Evolutionary conservation across 2,329 filamentous ascomycete genomes (phyloP), one percentile per base, ranked within the genome.

Genomic region (Saccharata proteae): DNA sequence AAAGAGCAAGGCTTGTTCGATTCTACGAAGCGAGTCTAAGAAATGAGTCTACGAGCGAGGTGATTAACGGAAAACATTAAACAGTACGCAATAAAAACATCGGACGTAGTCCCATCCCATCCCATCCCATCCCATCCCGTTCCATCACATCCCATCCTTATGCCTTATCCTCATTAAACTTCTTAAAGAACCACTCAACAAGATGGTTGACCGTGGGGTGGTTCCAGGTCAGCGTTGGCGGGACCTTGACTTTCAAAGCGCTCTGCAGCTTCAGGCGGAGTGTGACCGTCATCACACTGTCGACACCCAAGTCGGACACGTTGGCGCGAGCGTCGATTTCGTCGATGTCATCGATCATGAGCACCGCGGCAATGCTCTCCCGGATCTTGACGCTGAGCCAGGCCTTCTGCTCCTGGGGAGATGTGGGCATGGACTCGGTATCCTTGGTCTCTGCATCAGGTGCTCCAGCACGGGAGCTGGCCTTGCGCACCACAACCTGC

Each of bases 221-320:
- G 29, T 44, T 57, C 59, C 59, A 62, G 2, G 47, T 51, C 30
- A 62, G 39, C 4, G 57, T 61, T 6, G 54, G 57, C 12, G 56
- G 54, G 12, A 59, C 48, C 28, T 50, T 54, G 6, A 59, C 34
- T 10, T 45, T 43, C 16, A 60, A 38, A 4, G 38, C 38, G 20
- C 42, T 47, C 41, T 58, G 54, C 20, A 62, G 38, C 38, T 55
- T 44, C 24, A 43, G 40, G 14, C 57, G 43, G 31, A 61, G 37
- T 5, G 40, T 41, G 12, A 58, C 48, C 1, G 47, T 58, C 56
- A 61, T 57, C 8, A 62, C 56, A 4, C 47, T 54, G 32, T 61
- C 58, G 3, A 61, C 42, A 2, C 58, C 58, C 17, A 61, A 27
- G 34, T 62, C 54, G 2, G 45, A 40, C n/a, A 62, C 34, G 6